These are phyloP conservation scores for Dothideomycetes sp. DNA, from an alignment of 2,329 filamentous ascomycete species.

Conservation along the genomic window DNA sequence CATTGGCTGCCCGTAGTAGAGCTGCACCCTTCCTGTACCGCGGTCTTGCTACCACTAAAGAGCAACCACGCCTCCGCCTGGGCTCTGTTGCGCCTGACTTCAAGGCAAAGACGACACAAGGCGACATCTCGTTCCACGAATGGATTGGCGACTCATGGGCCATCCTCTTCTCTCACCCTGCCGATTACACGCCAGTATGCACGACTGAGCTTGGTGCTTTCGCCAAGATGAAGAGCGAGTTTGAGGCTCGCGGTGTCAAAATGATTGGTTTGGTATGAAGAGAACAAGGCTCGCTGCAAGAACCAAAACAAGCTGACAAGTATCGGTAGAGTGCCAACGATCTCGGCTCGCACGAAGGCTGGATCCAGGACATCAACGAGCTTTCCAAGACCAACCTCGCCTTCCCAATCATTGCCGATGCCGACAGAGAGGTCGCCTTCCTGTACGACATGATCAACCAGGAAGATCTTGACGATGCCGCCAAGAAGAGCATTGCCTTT, in stretches of 20 bases:
- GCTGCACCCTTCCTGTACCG: conserved; percentile 27
- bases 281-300: background rate
- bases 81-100: conserved; percentile 65
- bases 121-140: conserved; percentile 59
- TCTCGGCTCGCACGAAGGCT: conserved; percentile 70
- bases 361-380: conserved; percentile 69
- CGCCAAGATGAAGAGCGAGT: conserved; percentile 79
- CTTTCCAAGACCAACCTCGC: conserved; percentile 34
- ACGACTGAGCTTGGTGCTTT: conserved; percentile 93
- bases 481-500: conserved; percentile 57
- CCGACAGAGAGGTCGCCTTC: conserved; percentile 39
- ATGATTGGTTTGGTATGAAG: conserved; percentile 62
- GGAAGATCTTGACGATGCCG: conserved; percentile 28
- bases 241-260: conserved; percentile 78
- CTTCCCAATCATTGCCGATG: conserved; percentile 44
- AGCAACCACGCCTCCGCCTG: conserved; percentile 34
- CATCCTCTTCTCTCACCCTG: conserved; percentile 75
- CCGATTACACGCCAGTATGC: conserved; percentile 88
- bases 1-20: conserved; percentile 21
- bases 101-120: conserved; percentile 62
- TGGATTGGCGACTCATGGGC: conserved; percentile 73
- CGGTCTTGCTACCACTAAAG: conserved; percentile 28
- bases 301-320: background rate
- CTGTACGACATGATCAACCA: conserved; percentile 40
- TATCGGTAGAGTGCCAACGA: conserved; percentile 61